These are phyloP conservation scores for Ceratobasidium sp. DNA, from an alignment of 1,284 basidiomycete genomes.

Conservation along the genomic window DNA sequence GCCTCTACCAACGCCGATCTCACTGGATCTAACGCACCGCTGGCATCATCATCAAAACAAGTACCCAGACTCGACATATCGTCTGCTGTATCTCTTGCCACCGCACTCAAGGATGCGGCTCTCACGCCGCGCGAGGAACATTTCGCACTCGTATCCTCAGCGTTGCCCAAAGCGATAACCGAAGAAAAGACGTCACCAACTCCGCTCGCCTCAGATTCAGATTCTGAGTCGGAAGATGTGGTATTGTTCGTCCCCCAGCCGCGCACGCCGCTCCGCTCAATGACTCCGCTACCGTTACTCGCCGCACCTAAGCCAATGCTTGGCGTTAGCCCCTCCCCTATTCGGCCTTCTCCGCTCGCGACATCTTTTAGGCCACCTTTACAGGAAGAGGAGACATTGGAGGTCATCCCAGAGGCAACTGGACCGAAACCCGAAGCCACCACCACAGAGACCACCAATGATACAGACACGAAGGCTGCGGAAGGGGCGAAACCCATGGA, in stretches of 20 bases:
- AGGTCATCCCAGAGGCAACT: neutral
- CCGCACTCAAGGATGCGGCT: slow-evolving; percentile 40
- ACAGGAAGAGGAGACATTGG: slow-evolving; percentile 12
- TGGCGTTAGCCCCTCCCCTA: slow-evolving; percentile 18
- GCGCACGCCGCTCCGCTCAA: slow-evolving; percentile 19
- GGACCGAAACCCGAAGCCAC: neutral
- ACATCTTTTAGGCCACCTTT: slow-evolving; percentile 30
- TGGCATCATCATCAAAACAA: slow-evolving; percentile 25
- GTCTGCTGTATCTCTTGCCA: slow-evolving; percentile 38
- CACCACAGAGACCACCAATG: neutral
- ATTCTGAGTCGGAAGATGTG: slow-evolving; percentile 35
- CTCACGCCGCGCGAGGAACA: slow-evolving; percentile 34
- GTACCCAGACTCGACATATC: slow-evolving; percentile 39
- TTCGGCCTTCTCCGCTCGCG: slow-evolving; percentile 32
- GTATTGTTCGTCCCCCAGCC: slow-evolving; percentile 40
- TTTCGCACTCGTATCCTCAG: slow-evolving; percentile 1
- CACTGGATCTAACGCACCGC: neutral
- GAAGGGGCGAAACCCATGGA: neutral
- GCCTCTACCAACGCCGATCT: neutral
- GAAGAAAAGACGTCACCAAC: slow-evolving; percentile 3
- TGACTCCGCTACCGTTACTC: slow-evolving; percentile 34
- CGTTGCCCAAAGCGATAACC: neutral
- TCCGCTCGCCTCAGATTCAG: slow-evolving; percentile 18
- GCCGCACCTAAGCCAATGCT: slow-evolving; percentile 5
- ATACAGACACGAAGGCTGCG: neutral